Base-by-base conservation (phyloP, 306 rosid genomes). In the Fragaria iinumae region DNA sequence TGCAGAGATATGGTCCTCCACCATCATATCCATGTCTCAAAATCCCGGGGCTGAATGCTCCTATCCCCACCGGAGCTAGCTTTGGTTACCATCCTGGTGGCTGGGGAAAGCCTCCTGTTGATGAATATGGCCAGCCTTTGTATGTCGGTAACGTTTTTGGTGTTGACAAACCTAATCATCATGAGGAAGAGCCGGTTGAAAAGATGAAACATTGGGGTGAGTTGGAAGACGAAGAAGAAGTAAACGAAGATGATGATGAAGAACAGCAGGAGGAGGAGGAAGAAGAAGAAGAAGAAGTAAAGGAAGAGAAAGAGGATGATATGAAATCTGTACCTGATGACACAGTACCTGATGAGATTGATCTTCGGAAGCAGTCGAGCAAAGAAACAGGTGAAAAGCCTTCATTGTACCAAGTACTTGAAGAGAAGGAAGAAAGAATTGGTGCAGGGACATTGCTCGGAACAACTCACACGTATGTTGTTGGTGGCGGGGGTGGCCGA, bases 1-100 rank as follows among this genome's bases (percentile, higher is more conserved):
- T 95, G 99, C 86, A 95, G 99, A 90, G 97, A 83, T 92, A 92
- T 78, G 99, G 99, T 47, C 99, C 97, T 78, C 97, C 99, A 60
- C 97, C 97, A 69, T 95, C 99, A 32, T 95, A 92, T 76, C 98
- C 97, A 63, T 91, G 89, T 76, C 85, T 92, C 79, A 95, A 92
- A 84, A 92, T 95, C 73, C 97, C 97, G 21, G 97, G 97, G 64
- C 78, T 95, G 45, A 95, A 92, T 87, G 97, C 97, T 73, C 99
- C 96, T 39, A 95, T 95, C 11, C 99, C 98, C 34, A 82, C 80
- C 73, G 97, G 97, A 82, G 97, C 98, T 77, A 92, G 93, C 85
- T 95, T 95, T 83, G 98, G 98, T 67, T 95, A 92, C 83, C 97
- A 92, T 88, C 89, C 96, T 63, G 98, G 98, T 65, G 98, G 98